Conservation (phyloP, 352 stramenopile species). For the Phytophthora citricola region DNA sequence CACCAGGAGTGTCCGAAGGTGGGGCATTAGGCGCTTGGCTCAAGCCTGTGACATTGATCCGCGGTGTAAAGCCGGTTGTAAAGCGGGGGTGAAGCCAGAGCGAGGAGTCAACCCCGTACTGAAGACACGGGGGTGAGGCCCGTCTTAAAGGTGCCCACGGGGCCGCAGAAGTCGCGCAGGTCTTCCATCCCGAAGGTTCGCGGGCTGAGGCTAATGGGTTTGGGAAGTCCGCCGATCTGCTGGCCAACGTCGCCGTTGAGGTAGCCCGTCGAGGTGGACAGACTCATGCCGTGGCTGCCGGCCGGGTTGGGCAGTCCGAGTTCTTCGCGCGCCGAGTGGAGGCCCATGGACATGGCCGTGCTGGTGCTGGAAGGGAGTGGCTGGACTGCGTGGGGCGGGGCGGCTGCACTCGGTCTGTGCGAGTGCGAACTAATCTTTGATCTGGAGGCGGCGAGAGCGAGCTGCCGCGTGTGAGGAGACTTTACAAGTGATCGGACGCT, state of each 20-base stretch:
- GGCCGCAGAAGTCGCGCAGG: conserved; percentile 81
- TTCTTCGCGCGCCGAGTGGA: conserved; percentile 78
- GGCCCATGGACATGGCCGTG: conserved; percentile 66
- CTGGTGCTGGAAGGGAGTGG: conserved; percentile 19
- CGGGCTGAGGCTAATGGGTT: conserved; percentile 79
- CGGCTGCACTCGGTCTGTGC: conserved; percentile 41
- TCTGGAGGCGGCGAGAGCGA: conserved; percentile 11
- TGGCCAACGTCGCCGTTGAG: conserved; percentile 46
- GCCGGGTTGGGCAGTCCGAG: conserved; percentile 65
- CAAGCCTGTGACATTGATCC: conserved; percentile 65
- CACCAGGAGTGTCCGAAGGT: conserved; percentile 52
- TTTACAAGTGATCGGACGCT: conserved; percentile 1
- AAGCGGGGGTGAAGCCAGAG: conserved; percentile 84
- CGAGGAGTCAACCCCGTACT: conserved; percentile 81
- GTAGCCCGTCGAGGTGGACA: conserved; percentile 34
- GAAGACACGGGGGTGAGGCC: conserved; percentile 81
- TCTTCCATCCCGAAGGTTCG: conserved; percentile 88
- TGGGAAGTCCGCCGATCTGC: conserved; percentile 48
- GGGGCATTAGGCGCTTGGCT: conserved; percentile 42
- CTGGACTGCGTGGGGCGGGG: conserved; percentile 21
- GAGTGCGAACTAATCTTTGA: conserved; percentile 43
- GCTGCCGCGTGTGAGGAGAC: conserved; percentile 16
- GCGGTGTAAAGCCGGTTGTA: conserved; percentile 79
- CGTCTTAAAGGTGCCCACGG: conserved; percentile 85
- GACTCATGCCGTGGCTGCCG: conserved; percentile 44